Conservation (phyloP, 73 alveolate species). For the Uronychia setigera region DNA sequence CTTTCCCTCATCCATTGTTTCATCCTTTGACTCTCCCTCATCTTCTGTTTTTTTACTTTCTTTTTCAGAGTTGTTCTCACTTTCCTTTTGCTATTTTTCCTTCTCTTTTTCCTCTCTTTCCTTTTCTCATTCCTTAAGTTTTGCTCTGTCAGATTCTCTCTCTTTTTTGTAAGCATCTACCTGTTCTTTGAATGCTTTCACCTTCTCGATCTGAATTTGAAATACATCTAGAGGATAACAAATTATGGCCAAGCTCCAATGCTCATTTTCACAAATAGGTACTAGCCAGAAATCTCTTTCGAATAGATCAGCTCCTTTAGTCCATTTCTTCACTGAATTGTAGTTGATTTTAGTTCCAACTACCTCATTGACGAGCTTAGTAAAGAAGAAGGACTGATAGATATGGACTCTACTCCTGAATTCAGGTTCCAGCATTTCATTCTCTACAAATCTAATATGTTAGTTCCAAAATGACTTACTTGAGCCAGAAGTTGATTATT, state of each 20-base stretch:
- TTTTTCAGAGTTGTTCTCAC: neutral
- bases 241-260: slow-evolving; percentile 7
- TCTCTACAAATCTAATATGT: no score
- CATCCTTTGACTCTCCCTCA: slow-evolving; percentile 11
- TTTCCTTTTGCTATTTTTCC: neutral
- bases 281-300: neutral
- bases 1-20: neutral
- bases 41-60: slow-evolving; percentile 5
- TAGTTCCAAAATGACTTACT: no score
- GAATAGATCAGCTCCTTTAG: neutral
- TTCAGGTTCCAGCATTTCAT: no score
- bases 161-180: no score
- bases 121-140: neutral
- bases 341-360: neutral
- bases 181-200: no score
- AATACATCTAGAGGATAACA: neutral
- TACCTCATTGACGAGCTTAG: no score
- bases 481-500: no score
- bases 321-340: neutral
- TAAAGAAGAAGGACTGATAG: no score
- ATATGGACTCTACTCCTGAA: no score
- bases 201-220: neutral
- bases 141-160: neutral
- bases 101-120: slow-evolving; percentile 4
- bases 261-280: slow-evolving; percentile 18